Evolutionary conservation across 768 basidiomycete genomes (phyloP).

Genomic region (Lepiota venenata): DNA sequence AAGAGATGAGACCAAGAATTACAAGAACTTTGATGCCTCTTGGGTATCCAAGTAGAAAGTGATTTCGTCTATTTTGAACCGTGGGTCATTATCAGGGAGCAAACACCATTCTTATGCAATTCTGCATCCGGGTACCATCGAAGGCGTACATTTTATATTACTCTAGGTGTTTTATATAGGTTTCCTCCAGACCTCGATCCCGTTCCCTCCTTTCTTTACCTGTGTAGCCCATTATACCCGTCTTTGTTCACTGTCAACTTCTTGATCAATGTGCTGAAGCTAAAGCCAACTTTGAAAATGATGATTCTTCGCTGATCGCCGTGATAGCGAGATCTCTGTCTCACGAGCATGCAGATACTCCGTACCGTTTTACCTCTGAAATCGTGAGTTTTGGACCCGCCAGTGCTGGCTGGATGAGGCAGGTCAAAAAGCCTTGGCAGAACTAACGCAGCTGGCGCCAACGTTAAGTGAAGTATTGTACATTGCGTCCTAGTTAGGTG

Average conservation of each 20-base stretch:
- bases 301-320: not conserved
- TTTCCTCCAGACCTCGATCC: not conserved
- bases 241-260: not conserved
- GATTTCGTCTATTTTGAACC: conserved; percentile 2
- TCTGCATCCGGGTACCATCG: not conserved
- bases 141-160: conserved; percentile 1
- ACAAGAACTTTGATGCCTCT: not conserved
- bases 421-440: no score
- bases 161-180: not conserved
- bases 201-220: not conserved
- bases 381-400: no score
- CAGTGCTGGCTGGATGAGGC: not conserved
- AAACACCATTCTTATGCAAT: not conserved
- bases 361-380: not conserved
- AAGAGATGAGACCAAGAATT: not conserved
- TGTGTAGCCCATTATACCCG: not conserved
- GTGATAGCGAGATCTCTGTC: not conserved
- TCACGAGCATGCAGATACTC: not conserved
- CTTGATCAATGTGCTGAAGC: not conserved
- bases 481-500: no score
- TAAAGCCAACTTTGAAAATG: not conserved
- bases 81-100: not conserved
- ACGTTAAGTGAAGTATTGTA: no score
- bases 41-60: not conserved
- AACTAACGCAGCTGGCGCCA: no score